Evolutionary conservation across 805 yeast species (phyloP), one percentile per base, ranked within the genome.

Genomic region (Candida ovalis): DNA sequence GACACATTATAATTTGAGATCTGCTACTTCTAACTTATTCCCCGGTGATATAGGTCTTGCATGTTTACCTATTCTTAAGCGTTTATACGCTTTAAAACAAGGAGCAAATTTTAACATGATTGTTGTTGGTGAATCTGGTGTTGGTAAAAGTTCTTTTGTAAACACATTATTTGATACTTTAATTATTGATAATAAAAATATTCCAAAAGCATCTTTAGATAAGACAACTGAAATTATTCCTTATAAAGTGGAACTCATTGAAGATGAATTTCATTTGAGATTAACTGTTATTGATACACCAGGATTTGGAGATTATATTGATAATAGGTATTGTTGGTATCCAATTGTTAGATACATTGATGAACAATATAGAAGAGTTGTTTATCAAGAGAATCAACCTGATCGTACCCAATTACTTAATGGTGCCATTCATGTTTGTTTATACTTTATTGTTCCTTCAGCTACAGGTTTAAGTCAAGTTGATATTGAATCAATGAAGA

Each of bases 71-170:
- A 54, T 63, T 40, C 60, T 63, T 46, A 64, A 61, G 47, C 54
- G 61, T 36, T 45, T 58, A 17, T 58, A 61, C 24, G 64, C 64
- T 10, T 58, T 76, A 43, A 77, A 73, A 52, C 73, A 74, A 48
- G 96, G 96, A 17, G 81, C 88, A 19, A 73, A 82, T 23, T 86
- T 88, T 68, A 88, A 95, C 41, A 60, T 91, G 48, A 81, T 90
- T 86, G 81, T 89, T 33, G 90, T 86, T 42, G 97, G 97, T 27
- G 90, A 86, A 66, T 74, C 86, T 44, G 97, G 97, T 3, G 74
- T 87, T 45, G 96, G 96, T 41, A 88, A 88, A 62, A 80, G 88
- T 3, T 81, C 92, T 1, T 88, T 90, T 53, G 71, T 89, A 57
- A 88, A 91, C 72, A 83, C 95, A 8, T 73, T 91, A 53, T 86